Percentiles rank a stretch among this genome's conserved stretches.
phyloP scores from a whole-genome alignment of 805 yeast genomes.

The Diddensiella transvaalensis region DNA sequence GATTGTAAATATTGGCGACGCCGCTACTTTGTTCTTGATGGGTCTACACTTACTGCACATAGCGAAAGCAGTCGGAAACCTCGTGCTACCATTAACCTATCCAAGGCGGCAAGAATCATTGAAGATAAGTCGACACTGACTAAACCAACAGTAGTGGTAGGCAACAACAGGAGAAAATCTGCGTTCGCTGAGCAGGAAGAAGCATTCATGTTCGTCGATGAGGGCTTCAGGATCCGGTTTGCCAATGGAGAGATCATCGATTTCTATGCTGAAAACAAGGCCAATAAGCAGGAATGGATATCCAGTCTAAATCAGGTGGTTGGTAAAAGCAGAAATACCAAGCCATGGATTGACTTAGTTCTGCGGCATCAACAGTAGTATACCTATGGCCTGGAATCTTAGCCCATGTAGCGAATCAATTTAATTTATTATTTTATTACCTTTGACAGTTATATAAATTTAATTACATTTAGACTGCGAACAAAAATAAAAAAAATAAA shows the following conservation, averaged over 20 bases:
- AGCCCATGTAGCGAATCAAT: background rate
- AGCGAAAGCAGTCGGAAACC: conserved; percentile 67
- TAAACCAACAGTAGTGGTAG: conserved; percentile 32
- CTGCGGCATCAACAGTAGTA: conserved; percentile 7
- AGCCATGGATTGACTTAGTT: conserved; percentile 24
- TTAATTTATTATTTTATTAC: background rate
- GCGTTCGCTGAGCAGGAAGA: conserved; percentile 54
- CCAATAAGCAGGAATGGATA: conserved; percentile 66
- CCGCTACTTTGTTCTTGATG: conserved; percentile 70
- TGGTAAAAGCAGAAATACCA: conserved; percentile 2
- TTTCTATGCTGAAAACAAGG: conserved; percentile 74
- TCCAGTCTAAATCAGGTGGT: conserved; percentile 35
- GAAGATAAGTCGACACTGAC: conserved; percentile 39
- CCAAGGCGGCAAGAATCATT: conserved; percentile 56
- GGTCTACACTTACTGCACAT: conserved; percentile 69
- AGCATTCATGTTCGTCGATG: conserved; percentile 38
- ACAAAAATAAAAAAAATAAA: too few relatives aligned
- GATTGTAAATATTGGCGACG: conserved; percentile 73
- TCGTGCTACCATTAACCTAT: conserved; percentile 61
- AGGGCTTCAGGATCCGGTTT: conserved; percentile 72
- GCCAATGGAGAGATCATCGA: conserved; percentile 77
- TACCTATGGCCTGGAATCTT: background rate
- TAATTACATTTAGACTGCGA: background rate
- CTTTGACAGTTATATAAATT: too few relatives aligned
- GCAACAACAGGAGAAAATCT: conserved; percentile 29